Conservation (phyloP, 2,329 filamentous ascomycete genomes). For the Nigrograna mackinnonii region DNA sequence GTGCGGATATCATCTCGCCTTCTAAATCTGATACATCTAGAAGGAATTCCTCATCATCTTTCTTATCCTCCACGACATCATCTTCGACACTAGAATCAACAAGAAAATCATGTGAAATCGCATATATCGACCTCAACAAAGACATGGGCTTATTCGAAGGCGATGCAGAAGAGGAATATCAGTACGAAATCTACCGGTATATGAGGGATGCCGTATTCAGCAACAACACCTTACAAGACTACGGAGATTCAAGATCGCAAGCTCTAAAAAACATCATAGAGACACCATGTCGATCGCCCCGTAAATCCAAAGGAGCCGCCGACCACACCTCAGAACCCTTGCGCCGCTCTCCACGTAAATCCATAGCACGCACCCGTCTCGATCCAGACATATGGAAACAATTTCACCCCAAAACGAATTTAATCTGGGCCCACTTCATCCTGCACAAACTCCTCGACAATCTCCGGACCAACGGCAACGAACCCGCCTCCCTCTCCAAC, state of each 20-base stretch:
- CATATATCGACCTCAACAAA: conserved; percentile 51
- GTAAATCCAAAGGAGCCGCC: conserved; percentile 22
- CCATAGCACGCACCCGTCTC: neutral
- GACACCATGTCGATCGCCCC: conserved; percentile 24
- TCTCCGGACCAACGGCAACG: conserved; percentile 23
- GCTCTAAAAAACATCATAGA: conserved; percentile 1
- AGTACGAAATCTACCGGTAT: conserved; percentile 61
- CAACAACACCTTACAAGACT: conserved; percentile 27
- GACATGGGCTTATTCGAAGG: conserved; percentile 50
- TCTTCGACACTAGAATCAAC: conserved; percentile 4
- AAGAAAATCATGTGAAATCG: too few relatives aligned
- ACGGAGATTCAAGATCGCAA: too few relatives aligned
- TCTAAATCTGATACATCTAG: conserved; percentile 5
- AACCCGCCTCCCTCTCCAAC: conserved; percentile 20
- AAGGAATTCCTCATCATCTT: conserved; percentile 13
- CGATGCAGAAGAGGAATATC: conserved; percentile 53
- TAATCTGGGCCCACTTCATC: conserved; percentile 66
- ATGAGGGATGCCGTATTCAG: conserved; percentile 52
- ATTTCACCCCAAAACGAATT: conserved; percentile 64
- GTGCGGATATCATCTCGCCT: conserved; percentile 52
- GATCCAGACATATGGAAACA: conserved; percentile 48
- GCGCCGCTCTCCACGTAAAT: conserved; percentile 9
- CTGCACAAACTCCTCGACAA: conserved; percentile 58
- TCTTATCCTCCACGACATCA: conserved; percentile 9
- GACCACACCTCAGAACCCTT: conserved; percentile 4